Evolutionary conservation across 2,329 filamentous ascomycete genomes (phyloP).

Genomic region (Paramyrothecium roridum): DNA sequence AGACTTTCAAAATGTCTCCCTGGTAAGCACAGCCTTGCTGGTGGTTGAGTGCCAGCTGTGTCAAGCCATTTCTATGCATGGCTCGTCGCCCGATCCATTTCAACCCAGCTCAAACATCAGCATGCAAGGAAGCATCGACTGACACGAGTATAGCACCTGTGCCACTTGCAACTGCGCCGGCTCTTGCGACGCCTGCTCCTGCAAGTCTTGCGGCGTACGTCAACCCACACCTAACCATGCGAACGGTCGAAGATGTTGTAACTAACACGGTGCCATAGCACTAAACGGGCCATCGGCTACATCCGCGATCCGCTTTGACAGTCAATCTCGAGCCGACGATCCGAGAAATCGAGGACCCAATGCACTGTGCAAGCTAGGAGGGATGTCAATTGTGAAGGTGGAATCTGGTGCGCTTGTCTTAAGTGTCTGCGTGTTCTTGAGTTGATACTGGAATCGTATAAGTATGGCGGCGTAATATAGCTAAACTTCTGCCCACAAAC

Average conservation of each 20-base stretch:
- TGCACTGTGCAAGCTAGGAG: too few relatives aligned
- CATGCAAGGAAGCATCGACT: too few relatives aligned
- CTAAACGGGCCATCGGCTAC: slow-evolving; percentile 20
- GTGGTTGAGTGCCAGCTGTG: too few relatives aligned
- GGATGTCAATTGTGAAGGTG: too few relatives aligned
- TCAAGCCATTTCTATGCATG: neutral
- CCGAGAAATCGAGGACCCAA: too few relatives aligned
- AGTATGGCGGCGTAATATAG: too few relatives aligned
- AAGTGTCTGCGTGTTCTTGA: too few relatives aligned
- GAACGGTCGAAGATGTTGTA: neutral
- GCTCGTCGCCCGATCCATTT: slow-evolving; percentile 1
- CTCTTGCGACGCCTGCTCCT: slow-evolving; percentile 19
- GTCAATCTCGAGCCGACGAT: too few relatives aligned
- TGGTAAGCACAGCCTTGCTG: slow-evolving; percentile 12
- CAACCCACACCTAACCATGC: neutral
- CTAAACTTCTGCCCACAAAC: too few relatives aligned
- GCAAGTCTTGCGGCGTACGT: slow-evolving; percentile 17
- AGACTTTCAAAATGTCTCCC: slow-evolving; percentile 23
- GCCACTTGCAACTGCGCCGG: slow-evolving; percentile 18
- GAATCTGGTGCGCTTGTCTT: too few relatives aligned
- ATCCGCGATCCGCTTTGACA: neutral
- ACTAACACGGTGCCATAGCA: slow-evolving; percentile 12
- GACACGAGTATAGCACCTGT: slow-evolving; percentile 9
- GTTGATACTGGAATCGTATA: too few relatives aligned
- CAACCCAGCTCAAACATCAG: neutral